Base-by-base conservation (phyloP, 768 basidiomycete species). In the Sporobolomyces pararoseus region DNA sequence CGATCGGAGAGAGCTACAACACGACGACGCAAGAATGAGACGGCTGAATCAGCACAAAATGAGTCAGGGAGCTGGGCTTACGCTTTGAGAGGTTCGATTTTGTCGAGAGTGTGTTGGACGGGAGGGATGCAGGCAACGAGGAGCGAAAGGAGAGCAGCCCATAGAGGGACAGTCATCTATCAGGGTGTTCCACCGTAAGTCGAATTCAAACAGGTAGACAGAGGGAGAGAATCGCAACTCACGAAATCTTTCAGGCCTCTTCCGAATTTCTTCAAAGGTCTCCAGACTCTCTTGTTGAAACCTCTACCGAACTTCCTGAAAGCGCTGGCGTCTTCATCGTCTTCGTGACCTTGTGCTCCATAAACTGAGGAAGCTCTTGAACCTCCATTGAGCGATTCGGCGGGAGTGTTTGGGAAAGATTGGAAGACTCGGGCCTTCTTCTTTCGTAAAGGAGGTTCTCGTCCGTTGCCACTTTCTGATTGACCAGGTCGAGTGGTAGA, bases 111-210 rank as follows among this genome's bases (percentile, higher is more conserved):
- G 58, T 86, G 84, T 78, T 98, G 92, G 7, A 94, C 69, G 3
- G 89, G 88, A 10, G 81, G 86, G 16, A 88, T 82, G 76, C 88
- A 85, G 1, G 91, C 76, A 31, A 77, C 75, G 6, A 77, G 42
- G 46, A 77, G 57, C 0, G 65, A 68, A 6, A 76, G 57, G 0
- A 77, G 55, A 1, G 75, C 76, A 16, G 75, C 76, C 83, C 89
- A 88, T 47, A 94, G 84, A 0, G 93, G 92, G 0, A 87, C 88
- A 0, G 93, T 94, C 88, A 96, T 90, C 64, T 65, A 29, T 12
- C 23, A 23, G 4, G 3, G 23, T 21, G 21, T 6, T 13, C 23
- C 46, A 42, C 39, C 23, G 14, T 47, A 12, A 12, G 13, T 13
- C 23, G 12, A 23, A 17, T 17, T 42, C 21, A 47, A 13, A 47